A percentile compares a stretch with the other conserved stretches of the same genome.
Evolutionary conservation across 306 rosid species (phyloP).

Genomic region (Albizia julibrissin): DNA sequence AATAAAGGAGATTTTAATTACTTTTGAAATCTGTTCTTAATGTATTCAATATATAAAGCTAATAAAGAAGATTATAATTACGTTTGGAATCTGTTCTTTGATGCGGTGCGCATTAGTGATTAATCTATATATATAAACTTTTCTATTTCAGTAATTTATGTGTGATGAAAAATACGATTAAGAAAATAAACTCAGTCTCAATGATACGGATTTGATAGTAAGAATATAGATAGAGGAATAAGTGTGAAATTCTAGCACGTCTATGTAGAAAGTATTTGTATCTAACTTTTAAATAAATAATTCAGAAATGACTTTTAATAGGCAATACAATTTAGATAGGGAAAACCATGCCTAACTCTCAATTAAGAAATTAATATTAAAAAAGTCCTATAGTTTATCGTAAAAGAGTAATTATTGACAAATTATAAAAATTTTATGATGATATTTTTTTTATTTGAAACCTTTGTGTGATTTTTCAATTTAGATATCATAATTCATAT

Average conservation of each 20-base stretch:
- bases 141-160: not conserved
- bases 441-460: no score
- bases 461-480: no score
- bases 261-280: not conserved
- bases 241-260: not conserved
- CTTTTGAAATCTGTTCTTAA: not conserved
- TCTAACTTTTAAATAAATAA: constrained; percentile 1
- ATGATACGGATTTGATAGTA: not conserved
- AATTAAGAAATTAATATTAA: no score
- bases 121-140: not conserved
- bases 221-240: not conserved
- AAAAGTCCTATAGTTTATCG: no score
- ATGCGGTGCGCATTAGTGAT: not conserved
- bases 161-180: not conserved
- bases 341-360: no score
- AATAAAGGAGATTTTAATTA: not conserved
- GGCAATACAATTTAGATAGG: not conserved
- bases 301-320: not conserved
- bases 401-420: no score
- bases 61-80: not conserved
- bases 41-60: not conserved
- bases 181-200: not conserved
- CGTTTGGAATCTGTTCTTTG: not conserved
- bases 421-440: no score
- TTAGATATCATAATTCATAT: not conserved